phyloP scores from a whole-genome alignment of 768 basidiomycete genomes.

The Lactarius hengduanensis region DNA sequence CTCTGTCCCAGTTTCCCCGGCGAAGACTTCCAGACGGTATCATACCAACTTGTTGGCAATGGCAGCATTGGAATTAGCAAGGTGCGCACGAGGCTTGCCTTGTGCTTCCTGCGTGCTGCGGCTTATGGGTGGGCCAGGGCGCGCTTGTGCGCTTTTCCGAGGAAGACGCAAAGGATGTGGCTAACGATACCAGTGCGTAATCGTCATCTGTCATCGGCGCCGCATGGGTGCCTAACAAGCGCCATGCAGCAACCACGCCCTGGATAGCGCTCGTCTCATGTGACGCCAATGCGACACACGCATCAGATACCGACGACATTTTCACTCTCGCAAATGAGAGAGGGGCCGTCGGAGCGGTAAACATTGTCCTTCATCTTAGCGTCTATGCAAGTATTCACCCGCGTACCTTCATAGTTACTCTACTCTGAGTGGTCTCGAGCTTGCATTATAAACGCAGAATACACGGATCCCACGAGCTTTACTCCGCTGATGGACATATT shows the following conservation, averaged over 20 bases:
- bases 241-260: constrained; percentile 59
- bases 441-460: constrained; percentile 74
- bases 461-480: constrained; percentile 59
- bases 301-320: constrained; percentile 62
- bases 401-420: constrained; percentile 50
- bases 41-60: constrained; percentile 57
- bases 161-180: constrained; percentile 38
- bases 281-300: constrained; percentile 70
- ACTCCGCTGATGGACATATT: constrained; percentile 77
- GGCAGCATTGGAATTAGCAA: constrained; percentile 51
- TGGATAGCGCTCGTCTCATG: constrained; percentile 92
- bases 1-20: constrained; percentile 35
- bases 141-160: constrained; percentile 85
- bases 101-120: not conserved
- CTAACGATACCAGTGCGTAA: constrained; percentile 47
- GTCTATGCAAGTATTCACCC: not conserved
- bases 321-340: constrained; percentile 77
- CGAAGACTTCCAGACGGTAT: constrained; percentile 53
- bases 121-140: constrained; percentile 46
- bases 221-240: not conserved
- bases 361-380: constrained; percentile 25
- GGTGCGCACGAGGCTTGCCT: constrained; percentile 39
- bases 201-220: not conserved
- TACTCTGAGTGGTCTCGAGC: constrained; percentile 72
- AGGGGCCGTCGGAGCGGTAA: constrained; percentile 79